Percentiles rank a stretch among this genome's conserved stretches.
phyloP scores from a whole-genome alignment of 148 eudicot species.

The Spergularia marina region DNA sequence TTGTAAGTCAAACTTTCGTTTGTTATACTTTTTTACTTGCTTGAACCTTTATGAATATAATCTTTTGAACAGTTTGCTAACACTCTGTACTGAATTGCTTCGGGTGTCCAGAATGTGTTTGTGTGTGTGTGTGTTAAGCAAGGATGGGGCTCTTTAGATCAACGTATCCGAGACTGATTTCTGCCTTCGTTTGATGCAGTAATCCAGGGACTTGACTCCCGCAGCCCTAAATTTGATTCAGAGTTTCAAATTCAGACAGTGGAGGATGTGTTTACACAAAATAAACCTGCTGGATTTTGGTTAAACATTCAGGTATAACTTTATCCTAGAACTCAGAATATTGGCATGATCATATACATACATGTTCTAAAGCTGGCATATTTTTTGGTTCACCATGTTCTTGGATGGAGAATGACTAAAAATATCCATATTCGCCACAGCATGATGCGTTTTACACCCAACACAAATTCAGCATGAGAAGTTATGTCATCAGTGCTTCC shows the following conservation, averaged over 20 bases:
- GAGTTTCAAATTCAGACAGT: conserved; percentile 46
- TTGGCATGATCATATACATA: background rate
- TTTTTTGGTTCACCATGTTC: background rate
- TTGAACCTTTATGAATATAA: too few relatives aligned
- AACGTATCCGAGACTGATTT: conserved; percentile 2
- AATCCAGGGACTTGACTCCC: conserved; percentile 45
- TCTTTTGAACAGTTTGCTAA: too few relatives aligned
- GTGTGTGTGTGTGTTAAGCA: too few relatives aligned
- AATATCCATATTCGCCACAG: conserved; percentile 36
- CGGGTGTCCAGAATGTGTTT: too few relatives aligned
- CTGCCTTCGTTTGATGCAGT: conserved; percentile 48
- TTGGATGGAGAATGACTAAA: background rate
- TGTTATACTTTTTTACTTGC: background rate
- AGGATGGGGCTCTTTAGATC: too few relatives aligned
- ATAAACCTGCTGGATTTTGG: conserved; percentile 59
- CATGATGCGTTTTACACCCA: conserved; percentile 67
- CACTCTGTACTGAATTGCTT: too few relatives aligned
- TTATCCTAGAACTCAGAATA: background rate
- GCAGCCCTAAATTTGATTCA: conserved; percentile 41
- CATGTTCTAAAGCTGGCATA: background rate
- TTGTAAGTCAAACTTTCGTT: conserved; percentile 45
- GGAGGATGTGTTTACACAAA: conserved; percentile 38
- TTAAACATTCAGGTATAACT: conserved; percentile 67
- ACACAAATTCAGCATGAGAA: conserved; percentile 72
- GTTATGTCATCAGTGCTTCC: conserved; percentile 45